phyloP scores from a whole-genome alignment of 805 yeast genomes.

The Wickerhamomyces bisporus region DNA sequence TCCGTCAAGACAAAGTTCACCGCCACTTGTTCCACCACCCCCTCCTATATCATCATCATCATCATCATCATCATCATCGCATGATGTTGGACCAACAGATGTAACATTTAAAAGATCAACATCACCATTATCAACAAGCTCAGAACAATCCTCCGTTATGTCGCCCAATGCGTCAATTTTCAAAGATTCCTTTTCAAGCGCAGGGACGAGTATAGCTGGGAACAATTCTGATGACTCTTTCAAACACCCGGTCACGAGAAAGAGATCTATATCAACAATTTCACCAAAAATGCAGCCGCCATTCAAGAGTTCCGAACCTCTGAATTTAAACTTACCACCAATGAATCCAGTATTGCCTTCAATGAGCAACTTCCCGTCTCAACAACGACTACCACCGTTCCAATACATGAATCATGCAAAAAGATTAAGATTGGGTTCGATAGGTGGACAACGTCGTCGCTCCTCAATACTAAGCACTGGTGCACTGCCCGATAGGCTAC shows the following conservation, averaged over 20 bases:
- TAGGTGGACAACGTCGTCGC: conserved; percentile 41
- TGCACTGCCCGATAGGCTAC: conserved; percentile 55
- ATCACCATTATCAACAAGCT: conserved; percentile 5
- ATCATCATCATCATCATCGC: neutral
- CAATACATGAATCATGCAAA: conserved; percentile 52
- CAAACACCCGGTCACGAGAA: conserved; percentile 8
- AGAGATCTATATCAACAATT: conserved; percentile 11
- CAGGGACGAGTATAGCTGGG: no score
- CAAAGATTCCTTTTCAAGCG: neutral
- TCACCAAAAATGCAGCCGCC: conserved; percentile 10
- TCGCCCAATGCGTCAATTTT: neutral
- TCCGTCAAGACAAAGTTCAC: no score
- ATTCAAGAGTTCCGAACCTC: conserved; percentile 13
- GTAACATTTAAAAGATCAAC: conserved; percentile 1
- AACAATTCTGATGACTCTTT: conserved; percentile 6
- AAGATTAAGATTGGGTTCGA: conserved; percentile 42
- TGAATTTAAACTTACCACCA: conserved; percentile 31
- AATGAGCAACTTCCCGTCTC: conserved; percentile 28
- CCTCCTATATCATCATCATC: neutral
- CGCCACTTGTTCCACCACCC: neutral
- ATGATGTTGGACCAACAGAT: conserved; percentile 4
- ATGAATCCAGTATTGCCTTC: conserved; percentile 35
- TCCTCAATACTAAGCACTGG: conserved; percentile 55
- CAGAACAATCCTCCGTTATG: conserved; percentile 1
- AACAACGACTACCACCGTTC: conserved; percentile 29